Conservation (phyloP, 805 yeast species). For the Metschnikowia sp. region DNA sequence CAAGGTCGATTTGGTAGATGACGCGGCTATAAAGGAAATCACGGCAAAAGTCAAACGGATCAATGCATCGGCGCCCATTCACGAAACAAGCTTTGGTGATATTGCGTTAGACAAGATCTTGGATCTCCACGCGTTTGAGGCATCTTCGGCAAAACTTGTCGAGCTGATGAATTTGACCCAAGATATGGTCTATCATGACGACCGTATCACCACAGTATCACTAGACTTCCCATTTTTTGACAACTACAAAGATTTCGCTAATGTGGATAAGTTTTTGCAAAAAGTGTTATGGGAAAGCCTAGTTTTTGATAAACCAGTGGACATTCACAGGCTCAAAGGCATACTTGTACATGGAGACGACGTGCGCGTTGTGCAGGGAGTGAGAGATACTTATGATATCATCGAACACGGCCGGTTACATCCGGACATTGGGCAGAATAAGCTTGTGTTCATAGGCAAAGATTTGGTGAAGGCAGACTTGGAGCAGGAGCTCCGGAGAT, state of each 20-base stretch:
- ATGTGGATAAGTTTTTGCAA: slow-evolving; percentile 65
- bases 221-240: slow-evolving; percentile 45
- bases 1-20: slow-evolving; percentile 56
- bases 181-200: slow-evolving; percentile 32
- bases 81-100: slow-evolving; percentile 71
- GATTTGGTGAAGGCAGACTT: slow-evolving; percentile 41
- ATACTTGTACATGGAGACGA: slow-evolving; percentile 42
- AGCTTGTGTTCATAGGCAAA: slow-evolving; percentile 76
- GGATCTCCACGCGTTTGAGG: slow-evolving; percentile 75
- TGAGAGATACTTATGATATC: slow-evolving; percentile 86
- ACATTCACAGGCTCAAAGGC: slow-evolving; percentile 83
- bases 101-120: slow-evolving; percentile 63
- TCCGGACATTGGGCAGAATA: slow-evolving; percentile 43
- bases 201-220: slow-evolving; percentile 34
- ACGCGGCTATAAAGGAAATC: slow-evolving; percentile 30
- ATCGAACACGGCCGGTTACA: slow-evolving; percentile 43
- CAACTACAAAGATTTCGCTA: slow-evolving; percentile 32
- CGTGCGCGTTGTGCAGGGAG: slow-evolving; percentile 80
- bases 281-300: slow-evolving; percentile 68
- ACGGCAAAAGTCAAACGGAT: slow-evolving; percentile 45
- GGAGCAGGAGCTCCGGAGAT: slow-evolving; percentile 23
- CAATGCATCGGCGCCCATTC: slow-evolving; percentile 65
- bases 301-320: slow-evolving; percentile 45
- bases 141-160: slow-evolving; percentile 20
- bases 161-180: slow-evolving; percentile 15